Evolutionary conservation across 495 filamentous ascomycete genomes (phyloP), one percentile per base, ranked within the genome.

Genomic region (Penicillium mononematosum): DNA sequence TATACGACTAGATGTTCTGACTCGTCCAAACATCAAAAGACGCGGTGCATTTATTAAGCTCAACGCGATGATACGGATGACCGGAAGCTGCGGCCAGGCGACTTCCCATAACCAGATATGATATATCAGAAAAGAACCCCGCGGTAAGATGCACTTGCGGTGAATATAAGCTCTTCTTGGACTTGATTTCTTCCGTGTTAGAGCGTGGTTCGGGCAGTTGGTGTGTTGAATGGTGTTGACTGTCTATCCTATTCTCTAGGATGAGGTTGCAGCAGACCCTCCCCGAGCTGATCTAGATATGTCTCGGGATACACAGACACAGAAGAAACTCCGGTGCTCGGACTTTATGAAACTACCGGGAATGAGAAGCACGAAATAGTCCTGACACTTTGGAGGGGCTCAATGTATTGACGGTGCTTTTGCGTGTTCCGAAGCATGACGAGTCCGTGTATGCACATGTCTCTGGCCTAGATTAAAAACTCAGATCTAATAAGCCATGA

Each of bases 221-320:
- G 45, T 11, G 45, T 48, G 39, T 14, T 56, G 5, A 22, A 56
- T 38, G 32, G 44, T 9, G 31, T 48, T 16, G 22, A 49, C 8
- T 27, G 17, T 39, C 36, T n/a, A 39, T 39, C 2, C 6, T 39
- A 50, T 50, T 20, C 7, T 38, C 17, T 32, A 44, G 7, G 7
- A 36, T 34, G 31, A 48, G 44, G 34, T 47, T 32, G 34, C 36
- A 53, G 34, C 22, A n/a, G 34, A 19, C 22, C 16, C 14, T 39
- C 24, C 8, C 5, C 16, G 17, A 19, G 17, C 46, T 27, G n/a
- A 49, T 19, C 39, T 9, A 32, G 17, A 25, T 24, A 10, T 6
- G 1, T 50, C 12, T 50, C 20, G 48, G 48, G 48, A 14, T 39
- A 39, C 32, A 50, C 48, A 50, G 12, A 32, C 20, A n/a, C 29